Conservation (phyloP, 805 yeast species). For the Metschnikowia chrysomelidarum region DNA sequence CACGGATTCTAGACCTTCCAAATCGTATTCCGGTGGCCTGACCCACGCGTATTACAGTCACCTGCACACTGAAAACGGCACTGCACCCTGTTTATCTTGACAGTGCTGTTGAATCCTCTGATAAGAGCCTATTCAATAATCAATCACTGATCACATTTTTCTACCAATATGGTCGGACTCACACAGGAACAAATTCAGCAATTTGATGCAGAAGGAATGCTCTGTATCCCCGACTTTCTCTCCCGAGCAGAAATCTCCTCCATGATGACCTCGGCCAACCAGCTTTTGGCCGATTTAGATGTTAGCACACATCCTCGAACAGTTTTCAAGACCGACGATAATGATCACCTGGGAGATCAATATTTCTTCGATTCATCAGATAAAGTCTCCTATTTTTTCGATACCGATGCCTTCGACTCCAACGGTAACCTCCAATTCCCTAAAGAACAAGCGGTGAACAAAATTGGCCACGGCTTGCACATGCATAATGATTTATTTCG, state of each 20-base stretch:
- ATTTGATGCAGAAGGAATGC: slow-evolving; percentile 58
- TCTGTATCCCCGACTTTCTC: slow-evolving; percentile 58
- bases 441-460: slow-evolving; percentile 60
- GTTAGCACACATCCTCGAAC: slow-evolving; percentile 63
- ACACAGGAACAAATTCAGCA: slow-evolving; percentile 48
- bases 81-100: no score
- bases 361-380: slow-evolving; percentile 70
- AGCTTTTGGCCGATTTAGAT: slow-evolving; percentile 50
- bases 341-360: slow-evolving; percentile 67
- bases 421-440: slow-evolving; percentile 52
- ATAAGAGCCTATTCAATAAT: no score
- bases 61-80: no score
- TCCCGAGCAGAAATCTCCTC: slow-evolving; percentile 35
- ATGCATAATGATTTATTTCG: slow-evolving; percentile 49
- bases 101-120: no score
- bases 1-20: no score
- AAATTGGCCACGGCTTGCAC: slow-evolving; percentile 79
- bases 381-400: slow-evolving; percentile 67
- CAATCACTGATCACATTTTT: no score
- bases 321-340: slow-evolving; percentile 59
- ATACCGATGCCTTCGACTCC: slow-evolving; percentile 61
- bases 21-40: no score
- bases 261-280: slow-evolving; percentile 43
- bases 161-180: slow-evolving; percentile 25
- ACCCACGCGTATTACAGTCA: no score